Evolutionary conservation across 1,284 basidiomycete genomes (phyloP), one percentile per base, ranked within the genome.

Genomic region (Sutorius eximius): DNA sequence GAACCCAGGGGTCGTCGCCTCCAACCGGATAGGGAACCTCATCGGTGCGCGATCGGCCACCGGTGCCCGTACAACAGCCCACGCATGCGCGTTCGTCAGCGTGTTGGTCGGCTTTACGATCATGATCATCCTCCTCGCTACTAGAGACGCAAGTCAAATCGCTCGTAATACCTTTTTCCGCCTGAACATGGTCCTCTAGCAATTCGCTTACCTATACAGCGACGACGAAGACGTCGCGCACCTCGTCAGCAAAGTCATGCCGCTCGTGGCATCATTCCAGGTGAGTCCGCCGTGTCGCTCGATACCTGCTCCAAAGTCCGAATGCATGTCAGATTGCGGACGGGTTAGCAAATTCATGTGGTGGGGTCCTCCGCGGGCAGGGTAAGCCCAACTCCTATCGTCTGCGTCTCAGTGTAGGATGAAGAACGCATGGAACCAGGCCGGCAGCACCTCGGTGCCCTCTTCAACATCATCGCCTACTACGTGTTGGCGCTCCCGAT

Each of bases 211-310:
- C 60, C 66, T 91, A 11, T 90, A 87, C 71, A 89, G 84, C 60
- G 79, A 87, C 49, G 86, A 91, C 56, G 64, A 70, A 15, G 75
- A 77, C 3, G 86, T 89, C 11, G 82, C 82, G 5, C 59, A 56
- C 7, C 76, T 89, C 20, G 89, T 91, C 30, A 82, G 82, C 51
- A 73, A 78, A 50, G 85, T 91, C 13, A 87, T 91, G 81, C 89
- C 89, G 0, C 77, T 89, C 16, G 87, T 91, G 1, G 89, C 89
- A 3, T 87, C 87, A 0, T 91, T 91, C 68, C 89, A 91, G 71
- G 83, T 85, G 54, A 46, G 70, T 11, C 32, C 15, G 3, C 15
- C 27, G 27, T 3, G 15, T 13, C n/a, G 9, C 24, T 30, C n/a
- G 4, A 52, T 29, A 33, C 13, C 20, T 18, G 18, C 9, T 36